A percentile compares a stretch with the other conserved stretches of the same genome.
Evolutionary conservation across 305 asterid genomes (phyloP).

Genomic region (Solanum hybrid): DNA sequence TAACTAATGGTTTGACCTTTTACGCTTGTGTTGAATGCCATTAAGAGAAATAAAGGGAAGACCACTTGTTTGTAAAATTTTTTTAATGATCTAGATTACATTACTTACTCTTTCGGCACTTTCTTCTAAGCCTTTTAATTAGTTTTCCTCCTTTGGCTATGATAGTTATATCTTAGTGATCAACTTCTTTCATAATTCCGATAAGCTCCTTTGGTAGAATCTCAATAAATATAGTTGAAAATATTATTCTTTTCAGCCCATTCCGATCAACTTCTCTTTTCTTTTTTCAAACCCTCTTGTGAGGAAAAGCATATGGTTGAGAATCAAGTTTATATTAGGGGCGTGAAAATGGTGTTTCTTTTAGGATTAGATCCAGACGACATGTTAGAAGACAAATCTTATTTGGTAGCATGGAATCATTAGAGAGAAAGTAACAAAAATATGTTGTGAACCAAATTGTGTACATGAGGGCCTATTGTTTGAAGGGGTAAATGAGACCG

Average conservation of each 20-base stretch:
- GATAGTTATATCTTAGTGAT: background rate
- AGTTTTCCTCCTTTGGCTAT: background rate
- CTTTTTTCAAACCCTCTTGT: background rate
- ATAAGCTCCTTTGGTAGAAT: too few species aligned
- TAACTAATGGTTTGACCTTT: background rate
- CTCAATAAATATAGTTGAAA: too few species aligned
- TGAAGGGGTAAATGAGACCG: background rate
- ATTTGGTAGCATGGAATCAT: background rate
- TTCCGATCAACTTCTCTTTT: background rate
- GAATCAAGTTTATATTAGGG: background rate
- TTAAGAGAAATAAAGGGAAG: background rate
- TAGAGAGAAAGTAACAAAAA: background rate
- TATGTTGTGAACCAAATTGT: too few species aligned
- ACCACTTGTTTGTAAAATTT: background rate
- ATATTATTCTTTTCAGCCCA: background rate
- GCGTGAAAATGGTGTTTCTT: background rate
- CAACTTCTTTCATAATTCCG: too few species aligned
- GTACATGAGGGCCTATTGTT: background rate
- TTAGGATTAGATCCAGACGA: background rate
- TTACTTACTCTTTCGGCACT: background rate
- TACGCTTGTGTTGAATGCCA: background rate
- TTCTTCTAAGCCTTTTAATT: background rate
- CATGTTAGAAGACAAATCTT: background rate
- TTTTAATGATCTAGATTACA: background rate
- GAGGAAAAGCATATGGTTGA: background rate